phyloP scores from a whole-genome alignment of 2,329 filamentous ascomycete species.

The Dothideomycetidae sp. region DNA sequence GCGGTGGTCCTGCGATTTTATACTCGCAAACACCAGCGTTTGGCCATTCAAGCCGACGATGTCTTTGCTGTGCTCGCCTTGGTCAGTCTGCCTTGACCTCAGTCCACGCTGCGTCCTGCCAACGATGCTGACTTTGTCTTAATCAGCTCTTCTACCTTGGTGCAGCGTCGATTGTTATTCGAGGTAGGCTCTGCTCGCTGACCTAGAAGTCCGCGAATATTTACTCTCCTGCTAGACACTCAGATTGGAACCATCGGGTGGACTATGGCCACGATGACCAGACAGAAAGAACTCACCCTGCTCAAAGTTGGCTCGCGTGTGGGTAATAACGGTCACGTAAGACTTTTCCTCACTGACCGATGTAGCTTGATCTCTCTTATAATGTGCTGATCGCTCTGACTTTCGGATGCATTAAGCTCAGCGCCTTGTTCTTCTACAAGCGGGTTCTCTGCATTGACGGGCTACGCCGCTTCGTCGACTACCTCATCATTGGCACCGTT shows the following conservation, averaged over 20 bases:
- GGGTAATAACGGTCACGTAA: neutral
- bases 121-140: neutral
- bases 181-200: too few relatives aligned
- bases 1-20: neutral
- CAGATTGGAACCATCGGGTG: neutral
- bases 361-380: slow-evolving; percentile 1
- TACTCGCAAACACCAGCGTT: neutral
- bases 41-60: neutral
- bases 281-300: neutral
- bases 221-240: too few relatives aligned
- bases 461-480: neutral
- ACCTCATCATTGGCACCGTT: neutral
- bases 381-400: slow-evolving; percentile 1
- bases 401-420: slow-evolving; percentile 4
- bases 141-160: neutral
- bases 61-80: neutral
- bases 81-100: neutral
- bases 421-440: slow-evolving; percentile 5
- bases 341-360: neutral
- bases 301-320: neutral
- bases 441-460: slow-evolving; percentile 1
- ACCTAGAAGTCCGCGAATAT: too few relatives aligned
- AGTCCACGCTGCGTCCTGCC: too few relatives aligned
- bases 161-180: too few relatives aligned
- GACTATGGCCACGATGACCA: neutral